These are phyloP conservation scores for Schizochytrium sp. DNA, from an alignment of 108 stramenopile genomes.

Conservation along the genomic window DNA sequence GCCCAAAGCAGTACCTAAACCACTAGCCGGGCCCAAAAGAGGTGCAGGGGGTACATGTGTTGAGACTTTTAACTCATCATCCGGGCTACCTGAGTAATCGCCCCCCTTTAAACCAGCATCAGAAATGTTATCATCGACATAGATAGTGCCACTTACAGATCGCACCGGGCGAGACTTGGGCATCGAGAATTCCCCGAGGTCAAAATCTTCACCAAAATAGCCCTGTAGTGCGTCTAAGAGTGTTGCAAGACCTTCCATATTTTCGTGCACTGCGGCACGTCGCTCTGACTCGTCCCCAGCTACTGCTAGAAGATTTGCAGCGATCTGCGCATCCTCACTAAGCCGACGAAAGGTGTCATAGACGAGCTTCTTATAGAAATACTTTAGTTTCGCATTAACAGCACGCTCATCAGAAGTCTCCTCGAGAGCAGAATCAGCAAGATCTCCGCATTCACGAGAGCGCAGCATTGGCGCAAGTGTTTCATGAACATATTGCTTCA, in stretches of 20 bases:
- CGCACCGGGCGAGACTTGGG: neutral
- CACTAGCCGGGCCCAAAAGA: too few relatives aligned
- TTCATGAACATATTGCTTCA: neutral
- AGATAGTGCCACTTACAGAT: constrained; percentile 15
- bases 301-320: neutral
- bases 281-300: constrained; percentile 21
- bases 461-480: neutral
- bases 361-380: constrained; percentile 3
- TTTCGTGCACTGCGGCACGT: constrained; percentile 49
- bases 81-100: neutral
- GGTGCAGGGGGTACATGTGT: neutral
- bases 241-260: neutral
- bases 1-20: too few relatives aligned
- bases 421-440: neutral
- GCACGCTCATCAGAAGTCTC: neutral
- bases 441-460: neutral
- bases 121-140: neutral
- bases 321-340: constrained; percentile 20
- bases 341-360: constrained; percentile 18
- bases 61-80: neutral
- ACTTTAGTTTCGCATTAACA: neutral
- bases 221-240: neutral
- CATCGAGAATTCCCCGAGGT: neutral
- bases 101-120: neutral
- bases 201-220: neutral